phyloP scores from a whole-genome alignment of 805 yeast genomes.

The Candida hispaniensis region DNA sequence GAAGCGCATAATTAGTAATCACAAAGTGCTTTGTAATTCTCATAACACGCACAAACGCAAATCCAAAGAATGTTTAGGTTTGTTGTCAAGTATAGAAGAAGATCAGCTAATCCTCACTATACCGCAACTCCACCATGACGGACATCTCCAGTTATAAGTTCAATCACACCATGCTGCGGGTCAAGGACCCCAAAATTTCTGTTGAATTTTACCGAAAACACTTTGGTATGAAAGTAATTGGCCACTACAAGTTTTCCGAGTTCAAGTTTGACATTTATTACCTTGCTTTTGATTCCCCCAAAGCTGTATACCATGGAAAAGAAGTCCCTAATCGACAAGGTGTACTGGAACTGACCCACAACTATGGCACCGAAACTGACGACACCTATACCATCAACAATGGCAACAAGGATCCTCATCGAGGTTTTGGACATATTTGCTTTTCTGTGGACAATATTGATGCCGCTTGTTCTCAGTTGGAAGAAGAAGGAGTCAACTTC shows the following conservation, averaged over 20 bases:
- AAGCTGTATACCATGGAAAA: slow-evolving; percentile 31
- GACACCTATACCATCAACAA: slow-evolving; percentile 48
- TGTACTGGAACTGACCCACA: slow-evolving; percentile 72
- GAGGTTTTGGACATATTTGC: slow-evolving; percentile 94
- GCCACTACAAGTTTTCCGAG: slow-evolving; percentile 41
- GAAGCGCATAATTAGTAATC: slow-evolving; percentile 5
- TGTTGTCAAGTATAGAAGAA: too few species aligned
- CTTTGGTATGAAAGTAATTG: slow-evolving; percentile 61
- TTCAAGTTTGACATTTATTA: slow-evolving; percentile 57
- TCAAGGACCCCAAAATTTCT: slow-evolving; percentile 68
- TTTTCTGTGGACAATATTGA: slow-evolving; percentile 73
- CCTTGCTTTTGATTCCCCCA: slow-evolving; percentile 44
- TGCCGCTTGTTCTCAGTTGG: slow-evolving; percentile 46
- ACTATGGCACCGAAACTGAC: slow-evolving; percentile 60
- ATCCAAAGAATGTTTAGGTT: too few species aligned
- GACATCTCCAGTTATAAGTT: slow-evolving; percentile 17
- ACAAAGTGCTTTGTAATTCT: not conserved
- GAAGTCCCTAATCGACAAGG: slow-evolving; percentile 43
- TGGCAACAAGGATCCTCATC: slow-evolving; percentile 75
- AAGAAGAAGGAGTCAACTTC: slow-evolving; percentile 56
- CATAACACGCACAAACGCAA: too few species aligned
- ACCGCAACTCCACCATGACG: too few species aligned
- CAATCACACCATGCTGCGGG: slow-evolving; percentile 47
- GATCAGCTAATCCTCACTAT: too few species aligned
- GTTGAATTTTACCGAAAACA: slow-evolving; percentile 60